Conservation (phyloP, 1,139 yeast species). For the Scheffersomyces segobiensis region DNA sequence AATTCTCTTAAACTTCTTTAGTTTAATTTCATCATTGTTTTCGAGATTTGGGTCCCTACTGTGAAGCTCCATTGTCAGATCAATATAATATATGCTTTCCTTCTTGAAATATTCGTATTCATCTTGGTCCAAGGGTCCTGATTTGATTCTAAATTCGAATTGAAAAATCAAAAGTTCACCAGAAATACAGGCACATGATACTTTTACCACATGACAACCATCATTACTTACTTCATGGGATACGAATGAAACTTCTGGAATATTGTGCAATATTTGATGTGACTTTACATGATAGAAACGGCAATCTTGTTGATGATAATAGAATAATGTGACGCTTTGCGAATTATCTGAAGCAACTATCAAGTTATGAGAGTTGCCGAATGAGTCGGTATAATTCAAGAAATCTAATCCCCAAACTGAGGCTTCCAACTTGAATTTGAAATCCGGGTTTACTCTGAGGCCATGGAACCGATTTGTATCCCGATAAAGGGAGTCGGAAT, state of each 20-base stretch:
- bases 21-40: constrained; percentile 7
- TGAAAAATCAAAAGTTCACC: constrained; percentile 48
- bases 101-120: constrained; percentile 17
- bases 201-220: constrained; percentile 20
- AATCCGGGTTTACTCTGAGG: constrained; percentile 32
- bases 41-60: constrained; percentile 9
- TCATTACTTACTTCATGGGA: constrained; percentile 16
- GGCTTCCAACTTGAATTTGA: constrained; percentile 37
- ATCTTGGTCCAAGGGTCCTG: constrained; percentile 30
- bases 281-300: constrained; percentile 37
- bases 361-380: constrained; percentile 30
- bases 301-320: constrained; percentile 27
- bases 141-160: constrained; percentile 25
- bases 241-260: constrained; percentile 56
- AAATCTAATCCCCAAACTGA: constrained; percentile 72
- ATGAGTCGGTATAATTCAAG: constrained; percentile 18
- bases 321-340: constrained; percentile 44
- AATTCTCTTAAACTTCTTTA: constrained; percentile 22
- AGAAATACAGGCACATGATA: constrained; percentile 48
- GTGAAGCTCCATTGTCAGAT: constrained; percentile 30
- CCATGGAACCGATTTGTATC: constrained; percentile 13
- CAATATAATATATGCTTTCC: constrained; percentile 25
- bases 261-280: constrained; percentile 53
- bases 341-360: constrained; percentile 62
- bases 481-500: constrained; percentile 2